These are phyloP conservation scores for Xylaria venustula DNA, from an alignment of 495 filamentous ascomycete genomes.

Conservation along the genomic window DNA sequence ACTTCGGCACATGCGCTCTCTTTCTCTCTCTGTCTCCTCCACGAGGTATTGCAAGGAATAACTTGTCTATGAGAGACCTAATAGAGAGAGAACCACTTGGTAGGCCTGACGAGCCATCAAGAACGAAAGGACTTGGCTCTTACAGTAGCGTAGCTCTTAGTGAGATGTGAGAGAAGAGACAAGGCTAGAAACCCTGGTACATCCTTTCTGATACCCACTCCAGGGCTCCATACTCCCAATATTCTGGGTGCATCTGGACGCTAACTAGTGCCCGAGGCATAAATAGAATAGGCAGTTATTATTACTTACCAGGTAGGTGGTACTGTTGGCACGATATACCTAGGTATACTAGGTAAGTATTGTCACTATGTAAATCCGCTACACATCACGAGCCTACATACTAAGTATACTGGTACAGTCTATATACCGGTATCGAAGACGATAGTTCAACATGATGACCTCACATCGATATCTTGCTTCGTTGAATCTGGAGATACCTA, in stretches of 20 bases:
- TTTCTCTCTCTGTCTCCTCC: neutral
- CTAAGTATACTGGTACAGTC: too few relatives aligned
- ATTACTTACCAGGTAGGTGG: neutral
- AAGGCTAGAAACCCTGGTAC: slow-evolving; percentile 26
- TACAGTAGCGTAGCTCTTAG: neutral
- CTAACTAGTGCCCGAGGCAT: slow-evolving; percentile 12
- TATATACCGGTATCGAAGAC: too few relatives aligned
- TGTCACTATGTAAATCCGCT: too few relatives aligned
- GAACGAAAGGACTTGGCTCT: neutral
- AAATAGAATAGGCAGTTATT: slow-evolving; percentile 3
- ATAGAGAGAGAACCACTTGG: neutral
- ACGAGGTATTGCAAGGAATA: neutral
- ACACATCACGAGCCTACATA: too few relatives aligned
- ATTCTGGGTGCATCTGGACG: slow-evolving; percentile 25
- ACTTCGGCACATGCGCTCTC: neutral
- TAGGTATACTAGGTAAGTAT: too few relatives aligned
- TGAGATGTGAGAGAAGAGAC: slow-evolving; percentile 17
- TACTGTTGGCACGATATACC: neutral
- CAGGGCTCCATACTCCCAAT: slow-evolving; percentile 29
- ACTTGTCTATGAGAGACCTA: neutral
- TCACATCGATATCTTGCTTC: too few relatives aligned
- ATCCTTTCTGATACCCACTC: slow-evolving; percentile 24
- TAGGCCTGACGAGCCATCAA: neutral
- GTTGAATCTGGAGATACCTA: too few relatives aligned
- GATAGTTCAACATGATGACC: too few relatives aligned